phyloP scores from a whole-genome alignment of 2,329 filamentous ascomycete species.

The Alternaria dauci region DNA sequence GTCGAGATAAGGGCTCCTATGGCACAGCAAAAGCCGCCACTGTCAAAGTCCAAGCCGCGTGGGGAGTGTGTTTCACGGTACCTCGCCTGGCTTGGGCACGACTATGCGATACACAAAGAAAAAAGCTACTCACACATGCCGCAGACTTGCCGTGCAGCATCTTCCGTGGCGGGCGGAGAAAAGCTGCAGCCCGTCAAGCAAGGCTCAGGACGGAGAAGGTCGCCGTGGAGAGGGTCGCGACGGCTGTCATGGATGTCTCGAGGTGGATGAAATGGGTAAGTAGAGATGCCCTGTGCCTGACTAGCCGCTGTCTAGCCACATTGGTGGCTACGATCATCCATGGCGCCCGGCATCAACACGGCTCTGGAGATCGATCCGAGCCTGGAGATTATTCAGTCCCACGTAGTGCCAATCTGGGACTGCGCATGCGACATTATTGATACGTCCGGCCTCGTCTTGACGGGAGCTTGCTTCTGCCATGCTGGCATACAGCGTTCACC shows the following conservation, averaged over 20 bases:
- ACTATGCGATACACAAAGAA: slow-evolving; percentile 9
- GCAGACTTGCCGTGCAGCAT: slow-evolving; percentile 43
- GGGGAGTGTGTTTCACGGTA: slow-evolving; percentile 28
- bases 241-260: slow-evolving; percentile 15
- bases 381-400: slow-evolving; percentile 17
- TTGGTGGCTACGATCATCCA: slow-evolving; percentile 36
- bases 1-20: slow-evolving; percentile 34
- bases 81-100: slow-evolving; percentile 27
- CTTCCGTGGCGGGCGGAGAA: slow-evolving; percentile 39
- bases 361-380: slow-evolving; percentile 33
- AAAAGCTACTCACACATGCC: slow-evolving; percentile 49
- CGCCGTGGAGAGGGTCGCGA: slow-evolving; percentile 15
- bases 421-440: neutral
- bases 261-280: slow-evolving; percentile 21
- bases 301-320: slow-evolving; percentile 31
- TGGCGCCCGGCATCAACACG: slow-evolving; percentile 26
- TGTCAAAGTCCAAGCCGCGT: slow-evolving; percentile 24
- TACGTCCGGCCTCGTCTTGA: neutral
- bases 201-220: slow-evolving; percentile 24
- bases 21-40: slow-evolving; percentile 24
- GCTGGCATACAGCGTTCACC: neutral
- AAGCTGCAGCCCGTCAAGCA: slow-evolving; percentile 24
- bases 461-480: neutral
- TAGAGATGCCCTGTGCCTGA: slow-evolving; percentile 30
- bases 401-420: slow-evolving; percentile 20